Conservation (phyloP, 495 filamentous ascomycete genomes). For the Melanomma pulvis-pyrius region DNA sequence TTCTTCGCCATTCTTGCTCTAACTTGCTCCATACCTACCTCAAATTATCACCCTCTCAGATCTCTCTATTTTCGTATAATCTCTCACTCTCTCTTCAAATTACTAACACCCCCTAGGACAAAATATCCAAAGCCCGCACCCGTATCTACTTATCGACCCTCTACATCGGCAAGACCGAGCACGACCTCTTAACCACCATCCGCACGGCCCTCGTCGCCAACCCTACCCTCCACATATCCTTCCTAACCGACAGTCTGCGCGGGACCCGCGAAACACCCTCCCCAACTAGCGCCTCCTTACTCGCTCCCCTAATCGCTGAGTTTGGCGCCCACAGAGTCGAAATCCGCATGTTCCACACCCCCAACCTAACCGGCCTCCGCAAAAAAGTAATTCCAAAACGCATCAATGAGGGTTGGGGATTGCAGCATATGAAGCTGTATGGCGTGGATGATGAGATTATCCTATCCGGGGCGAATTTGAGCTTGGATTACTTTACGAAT, state of each 20-base stretch:
- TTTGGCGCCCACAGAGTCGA: conserved; percentile 88
- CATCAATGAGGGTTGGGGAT: conserved; percentile 97
- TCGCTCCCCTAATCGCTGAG: conserved; percentile 77
- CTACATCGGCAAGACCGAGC: conserved; percentile 93
- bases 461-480: conserved; percentile 91
- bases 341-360: conserved; percentile 96
- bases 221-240: conserved; percentile 77
- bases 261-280: conserved; percentile 90
- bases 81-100: neutral
- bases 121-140: conserved; percentile 75
- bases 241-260: conserved; percentile 89
- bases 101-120: conserved; percentile 53
- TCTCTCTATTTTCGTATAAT: neutral
- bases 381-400: conserved; percentile 83
- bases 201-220: conserved; percentile 73
- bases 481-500: conserved; percentile 93
- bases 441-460: conserved; percentile 96
- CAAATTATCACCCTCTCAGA: neutral
- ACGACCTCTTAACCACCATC: conserved; percentile 82
- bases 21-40: neutral
- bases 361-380: conserved; percentile 83
- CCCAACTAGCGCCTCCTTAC: conserved; percentile 84
- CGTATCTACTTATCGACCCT: conserved; percentile 91
- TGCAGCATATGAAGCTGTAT: conserved; percentile 99
- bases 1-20: too few relatives aligned